Percentiles rank a stretch among this genome's conserved stretches.
phyloP scores from a whole-genome alignment of 768 basidiomycete species.

The Russula dissimulans region DNA sequence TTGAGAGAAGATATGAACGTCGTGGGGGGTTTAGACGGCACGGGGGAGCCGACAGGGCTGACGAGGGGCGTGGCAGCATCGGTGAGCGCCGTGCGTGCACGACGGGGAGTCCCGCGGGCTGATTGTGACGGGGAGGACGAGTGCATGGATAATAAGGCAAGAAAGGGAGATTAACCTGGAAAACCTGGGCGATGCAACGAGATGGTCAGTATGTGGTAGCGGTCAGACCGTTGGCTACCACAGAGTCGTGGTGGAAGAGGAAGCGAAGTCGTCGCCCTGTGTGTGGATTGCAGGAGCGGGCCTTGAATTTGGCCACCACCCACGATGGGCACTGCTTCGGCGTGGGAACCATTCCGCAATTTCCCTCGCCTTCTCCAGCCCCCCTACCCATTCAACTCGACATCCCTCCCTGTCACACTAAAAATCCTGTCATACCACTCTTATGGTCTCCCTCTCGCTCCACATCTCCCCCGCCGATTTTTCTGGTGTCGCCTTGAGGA shows the following conservation, averaged over 20 bases:
- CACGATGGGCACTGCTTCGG: conserved; percentile 19
- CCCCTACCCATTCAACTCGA: not conserved
- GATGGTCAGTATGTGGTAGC: conserved; percentile 2
- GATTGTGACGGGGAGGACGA: conserved; percentile 14
- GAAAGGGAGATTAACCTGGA: not conserved
- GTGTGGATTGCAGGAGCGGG: conserved; percentile 19
- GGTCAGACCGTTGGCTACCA: not conserved
- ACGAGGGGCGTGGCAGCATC: conserved; percentile 17
- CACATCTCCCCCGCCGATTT: conserved; percentile 13
- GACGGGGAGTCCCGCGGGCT: conserved; percentile 20
- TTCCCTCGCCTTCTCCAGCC: conserved; percentile 14
- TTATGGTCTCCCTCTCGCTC: not conserved
- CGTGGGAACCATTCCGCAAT: conserved; percentile 17
- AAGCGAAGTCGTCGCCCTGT: conserved; percentile 16
- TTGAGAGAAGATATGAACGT: conserved; percentile 58
- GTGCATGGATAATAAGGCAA: conserved; percentile 9
- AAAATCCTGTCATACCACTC: not conserved
- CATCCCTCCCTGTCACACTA: not conserved
- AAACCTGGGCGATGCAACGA: not conserved
- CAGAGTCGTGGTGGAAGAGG: conserved; percentile 17
- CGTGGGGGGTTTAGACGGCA: conserved; percentile 35
- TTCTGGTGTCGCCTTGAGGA: not conserved
- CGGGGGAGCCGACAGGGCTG: conserved; percentile 7
- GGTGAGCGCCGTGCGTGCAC: conserved; percentile 14
- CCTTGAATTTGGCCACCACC: conserved; percentile 22